These are phyloP conservation scores for Didymella pinodella DNA, from an alignment of 2,329 filamentous ascomycete genomes.

Conservation along the genomic window DNA sequence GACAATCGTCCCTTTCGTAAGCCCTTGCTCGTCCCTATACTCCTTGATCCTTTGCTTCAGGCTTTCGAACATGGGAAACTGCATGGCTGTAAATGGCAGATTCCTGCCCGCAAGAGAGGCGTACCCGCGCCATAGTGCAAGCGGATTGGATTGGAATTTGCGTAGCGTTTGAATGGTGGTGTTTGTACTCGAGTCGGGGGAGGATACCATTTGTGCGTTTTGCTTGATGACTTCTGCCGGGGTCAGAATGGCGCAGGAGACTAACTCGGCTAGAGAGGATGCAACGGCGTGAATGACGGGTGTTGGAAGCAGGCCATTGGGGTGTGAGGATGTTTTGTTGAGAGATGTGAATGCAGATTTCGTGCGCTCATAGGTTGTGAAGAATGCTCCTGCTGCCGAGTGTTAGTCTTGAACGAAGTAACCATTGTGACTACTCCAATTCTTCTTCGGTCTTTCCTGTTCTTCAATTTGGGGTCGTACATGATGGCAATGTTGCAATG, in stretches of 20 bases:
- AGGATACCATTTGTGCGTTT: conserved; percentile 82
- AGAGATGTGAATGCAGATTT: conserved; percentile 68
- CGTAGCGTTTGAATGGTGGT: conserved; percentile 65
- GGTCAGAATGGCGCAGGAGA: conserved; percentile 85
- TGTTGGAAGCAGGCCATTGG: conserved; percentile 63
- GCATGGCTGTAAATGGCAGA: conserved; percentile 84
- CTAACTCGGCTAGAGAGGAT: conserved; percentile 79
- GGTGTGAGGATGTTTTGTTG: conserved; percentile 49
- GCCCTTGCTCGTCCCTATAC: conserved; percentile 52
- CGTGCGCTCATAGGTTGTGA: conserved; percentile 84
- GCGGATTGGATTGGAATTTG: conserved; percentile 64
- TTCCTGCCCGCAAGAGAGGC: conserved; percentile 82
- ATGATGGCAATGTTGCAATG: conserved; percentile 86
- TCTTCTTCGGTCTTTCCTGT: not conserved
- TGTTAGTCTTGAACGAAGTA: not conserved
- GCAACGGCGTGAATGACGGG: conserved; percentile 76
- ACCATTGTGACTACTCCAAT: not conserved
- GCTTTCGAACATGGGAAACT: conserved; percentile 87
- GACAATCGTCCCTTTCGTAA: conserved; percentile 57
- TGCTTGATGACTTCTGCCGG: conserved; percentile 93
- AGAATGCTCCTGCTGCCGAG: conserved; percentile 77
- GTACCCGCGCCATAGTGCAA: conserved; percentile 73
- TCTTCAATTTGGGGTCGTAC: conserved; percentile 51
- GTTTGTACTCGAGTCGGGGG: conserved; percentile 40
- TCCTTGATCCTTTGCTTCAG: conserved; percentile 64